Evolutionary conservation across 176 grass and related monocot genomes (phyloP).

Genomic region (Carex parvula): DNA sequence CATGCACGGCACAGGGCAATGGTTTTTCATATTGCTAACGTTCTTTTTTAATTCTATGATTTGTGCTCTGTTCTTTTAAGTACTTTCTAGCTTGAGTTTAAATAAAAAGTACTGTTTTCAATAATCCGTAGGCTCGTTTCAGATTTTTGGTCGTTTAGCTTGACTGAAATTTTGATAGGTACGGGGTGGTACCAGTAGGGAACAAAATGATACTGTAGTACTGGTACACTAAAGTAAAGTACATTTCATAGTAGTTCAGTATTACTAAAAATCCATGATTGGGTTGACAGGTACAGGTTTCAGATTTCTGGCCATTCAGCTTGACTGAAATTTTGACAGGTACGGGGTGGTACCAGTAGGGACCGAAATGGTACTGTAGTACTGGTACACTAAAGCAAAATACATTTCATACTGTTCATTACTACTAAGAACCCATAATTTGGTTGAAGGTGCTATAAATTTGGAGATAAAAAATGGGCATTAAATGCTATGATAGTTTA

Average conservation of each 20-base stretch:
- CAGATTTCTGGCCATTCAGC: not conserved
- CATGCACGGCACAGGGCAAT: not conserved
- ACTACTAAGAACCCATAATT: no score
- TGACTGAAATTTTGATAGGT: not conserved
- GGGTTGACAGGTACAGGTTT: not conserved
- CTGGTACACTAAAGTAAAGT: not conserved
- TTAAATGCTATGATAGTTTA: not conserved
- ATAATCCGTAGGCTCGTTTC: not conserved
- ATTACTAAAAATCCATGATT: no score
- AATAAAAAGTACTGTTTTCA: slow-evolving; percentile 18
- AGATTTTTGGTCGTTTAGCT: not conserved
- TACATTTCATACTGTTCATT: not conserved
- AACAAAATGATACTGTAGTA: not conserved
- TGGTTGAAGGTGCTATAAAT: no score
- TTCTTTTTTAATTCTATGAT: slow-evolving; percentile 19
- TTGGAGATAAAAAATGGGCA: not conserved
- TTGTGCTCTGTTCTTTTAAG: slow-evolving; percentile 7
- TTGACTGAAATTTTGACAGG: not conserved
- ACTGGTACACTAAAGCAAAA: not conserved
- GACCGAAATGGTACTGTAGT: not conserved
- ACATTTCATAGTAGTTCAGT: not conserved
- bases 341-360: not conserved
- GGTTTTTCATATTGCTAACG: slow-evolving; percentile 25
- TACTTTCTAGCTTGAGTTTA: not conserved
- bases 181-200: not conserved